Evolutionary conservation across 2,329 filamentous ascomycete genomes (phyloP).

Genomic region (Diaporthe capsici): DNA sequence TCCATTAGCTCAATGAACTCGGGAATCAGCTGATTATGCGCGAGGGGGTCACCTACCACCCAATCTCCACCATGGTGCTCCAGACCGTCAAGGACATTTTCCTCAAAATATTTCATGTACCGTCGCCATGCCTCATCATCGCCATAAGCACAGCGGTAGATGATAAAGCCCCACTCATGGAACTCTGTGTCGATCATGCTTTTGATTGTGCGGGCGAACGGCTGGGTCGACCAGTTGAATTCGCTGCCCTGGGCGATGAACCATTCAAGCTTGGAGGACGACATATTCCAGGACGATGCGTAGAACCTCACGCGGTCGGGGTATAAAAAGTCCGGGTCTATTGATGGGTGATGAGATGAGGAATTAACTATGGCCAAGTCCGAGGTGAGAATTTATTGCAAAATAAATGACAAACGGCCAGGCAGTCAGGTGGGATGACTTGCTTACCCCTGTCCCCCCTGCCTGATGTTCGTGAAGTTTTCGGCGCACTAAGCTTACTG

Average conservation of each 20-base stretch:
- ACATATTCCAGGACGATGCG: neutral
- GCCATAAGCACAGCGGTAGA: slow-evolving; percentile 3
- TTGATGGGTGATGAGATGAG: neutral
- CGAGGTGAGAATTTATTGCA: neutral
- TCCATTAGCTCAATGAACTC: neutral
- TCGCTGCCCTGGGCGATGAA: neutral
- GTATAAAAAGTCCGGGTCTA: neutral
- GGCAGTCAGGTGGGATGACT: neutral
- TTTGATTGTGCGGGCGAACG: neutral
- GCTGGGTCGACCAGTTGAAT: neutral
- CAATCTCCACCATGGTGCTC: neutral
- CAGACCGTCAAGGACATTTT: neutral
- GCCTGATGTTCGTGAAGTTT: neutral
- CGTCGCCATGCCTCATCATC: neutral
- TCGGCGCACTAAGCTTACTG: neutral
- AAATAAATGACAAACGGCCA: neutral
- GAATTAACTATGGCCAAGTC: neutral
- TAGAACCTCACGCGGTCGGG: neutral
- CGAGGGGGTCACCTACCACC: neutral
- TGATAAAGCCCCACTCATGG: slow-evolving; percentile 1
- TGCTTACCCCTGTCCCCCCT: neutral
- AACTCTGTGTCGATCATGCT: slow-evolving; percentile 3
- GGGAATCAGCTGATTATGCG: neutral
- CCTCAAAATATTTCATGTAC: neutral
- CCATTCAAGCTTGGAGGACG: slow-evolving; percentile 7